A percentile compares a stretch with the other conserved stretches of the same genome.
These are phyloP conservation scores for Malassezia cuniculi DNA, from an alignment of 1,284 basidiomycete species.

Conservation along the genomic window DNA sequence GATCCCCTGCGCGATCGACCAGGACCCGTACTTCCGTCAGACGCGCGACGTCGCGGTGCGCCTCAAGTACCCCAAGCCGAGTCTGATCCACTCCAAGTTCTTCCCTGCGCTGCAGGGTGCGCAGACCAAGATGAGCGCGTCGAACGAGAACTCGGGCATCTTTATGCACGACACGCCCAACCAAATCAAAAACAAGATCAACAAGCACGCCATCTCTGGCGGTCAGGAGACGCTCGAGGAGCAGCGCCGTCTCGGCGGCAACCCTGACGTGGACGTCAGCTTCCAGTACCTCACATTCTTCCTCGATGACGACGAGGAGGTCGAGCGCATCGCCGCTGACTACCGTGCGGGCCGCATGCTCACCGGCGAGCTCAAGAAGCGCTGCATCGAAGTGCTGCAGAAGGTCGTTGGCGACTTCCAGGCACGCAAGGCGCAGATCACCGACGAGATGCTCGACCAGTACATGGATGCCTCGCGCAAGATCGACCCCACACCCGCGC, in stretches of 20 bases:
- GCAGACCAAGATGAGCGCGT: conserved; percentile 97
- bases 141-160: conserved; percentile 75
- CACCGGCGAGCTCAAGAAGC: conserved; percentile 83
- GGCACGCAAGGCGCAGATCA: conserved; percentile 66
- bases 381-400: conserved; percentile 73
- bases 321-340: conserved; percentile 67
- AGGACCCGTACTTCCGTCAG: conserved; percentile 81
- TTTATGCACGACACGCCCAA: conserved; percentile 87
- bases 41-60: conserved; percentile 87
- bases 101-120: conserved; percentile 95
- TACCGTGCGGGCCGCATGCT: conserved; percentile 78
- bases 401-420: conserved; percentile 78
- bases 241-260: conserved; percentile 72
- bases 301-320: conserved; percentile 80
- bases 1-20: conserved; percentile 97
- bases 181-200: conserved; percentile 97
- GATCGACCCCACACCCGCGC: conserved; percentile 49
- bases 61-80: conserved; percentile 89
- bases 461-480: conserved; percentile 76
- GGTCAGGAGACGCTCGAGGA: conserved; percentile 76
- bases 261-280: conserved; percentile 88
- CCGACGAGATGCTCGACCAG: conserved; percentile 60
- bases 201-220: conserved; percentile 52
- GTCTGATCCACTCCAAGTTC: conserved; percentile 87
- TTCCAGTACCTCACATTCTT: conserved; percentile 98